Base-by-base conservation (phyloP, 148 eudicot genomes). In the Amaranthus palmeri region DNA sequence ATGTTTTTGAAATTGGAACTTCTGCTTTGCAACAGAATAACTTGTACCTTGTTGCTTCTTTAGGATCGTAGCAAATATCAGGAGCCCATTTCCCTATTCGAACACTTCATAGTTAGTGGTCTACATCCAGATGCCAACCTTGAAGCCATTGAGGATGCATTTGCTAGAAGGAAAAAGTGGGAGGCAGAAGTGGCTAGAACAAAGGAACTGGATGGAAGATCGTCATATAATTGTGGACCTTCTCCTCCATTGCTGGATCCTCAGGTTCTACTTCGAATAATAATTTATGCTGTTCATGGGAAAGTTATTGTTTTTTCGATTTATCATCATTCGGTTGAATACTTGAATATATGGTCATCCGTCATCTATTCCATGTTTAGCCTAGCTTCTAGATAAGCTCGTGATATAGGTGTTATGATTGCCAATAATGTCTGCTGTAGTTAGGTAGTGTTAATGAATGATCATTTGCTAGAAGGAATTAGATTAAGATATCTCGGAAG, bases 91-190 rank as follows among this genome's bases (percentile, higher is more conserved):
- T 83, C 85, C 40, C 87, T 95, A 75, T 91, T 89, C 82, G 99
- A 95, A 75, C 97, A 95, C 84, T 95, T 95, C 65, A 69, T 89
- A 62, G 83, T 95, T 77, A 92, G 79, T 64, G 99, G 99, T 73
- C 85, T 95, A 74, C 92, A 84, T 74, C 93, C 97, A 65, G 85
- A 95, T 83, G 79, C 91, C 49, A 95, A 92, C 81, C 89, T 92
- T 63, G 93, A 86, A 69, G 80, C 80, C 70, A 89, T 92, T 70
- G 97, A 95, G 81, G 82, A 80, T 70, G 93, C 89, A 63, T 95
- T 82, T 82, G 88, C 95, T 60, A 85, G 81, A 79, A 86, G 81
- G 73, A 92, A 91, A 83, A 88, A 81, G 73, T 81, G 87, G 92
- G 97, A 91, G 81, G 12, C 77, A 49, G 83, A 82, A 55, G 77